Evolutionary conservation across 345 rosid species (phyloP), one percentile per base, ranked within the genome.

Genomic region (Aquilaria sinensis): DNA sequence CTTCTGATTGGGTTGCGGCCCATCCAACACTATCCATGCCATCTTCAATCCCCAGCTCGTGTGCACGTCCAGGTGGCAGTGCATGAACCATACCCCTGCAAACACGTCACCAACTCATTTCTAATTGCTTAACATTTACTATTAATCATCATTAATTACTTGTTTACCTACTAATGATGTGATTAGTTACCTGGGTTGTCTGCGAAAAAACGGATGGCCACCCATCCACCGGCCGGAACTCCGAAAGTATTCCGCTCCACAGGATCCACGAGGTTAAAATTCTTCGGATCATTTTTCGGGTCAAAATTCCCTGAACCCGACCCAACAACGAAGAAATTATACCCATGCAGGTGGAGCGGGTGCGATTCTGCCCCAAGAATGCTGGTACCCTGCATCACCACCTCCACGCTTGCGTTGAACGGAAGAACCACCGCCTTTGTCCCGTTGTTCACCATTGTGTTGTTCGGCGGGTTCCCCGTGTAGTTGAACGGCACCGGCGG

Each of bases 281-380:
- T 77, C 10, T 31, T 52, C 10, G 72, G 75, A 56, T 77, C 77
- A 10, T 73, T 70, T 12, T 51, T 60, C 0, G 70, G 72, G 34
- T 73, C 72, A 52, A 58, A 77, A 68, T 77, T 73, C 12, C 81
- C 81, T 10, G 56, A 70, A 49, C 77, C 81, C 31, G 54, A 64
- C 46, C 81, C 81, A 10, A 77, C 77, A 0, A 77, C 54, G 49
- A 73, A 77, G 61, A 77, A 77, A 60, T 77, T 77, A 55, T 29
- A 73, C 11, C 81, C 81, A 52, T 77, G 81, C 13, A 77, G 46
- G 56, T 77, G 81, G 5, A 77, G 77, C 13, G 81, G 77, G 58
- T 73, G 81, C 48, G 75, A 69, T 70, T 77, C 81, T 14, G 65
- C 70, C 11, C 65, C 77, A 6, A 77, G 70, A 58, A 77, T 77